phyloP scores from a whole-genome alignment of 2,329 filamentous ascomycete genomes.

The Eutypella sp. region DNA sequence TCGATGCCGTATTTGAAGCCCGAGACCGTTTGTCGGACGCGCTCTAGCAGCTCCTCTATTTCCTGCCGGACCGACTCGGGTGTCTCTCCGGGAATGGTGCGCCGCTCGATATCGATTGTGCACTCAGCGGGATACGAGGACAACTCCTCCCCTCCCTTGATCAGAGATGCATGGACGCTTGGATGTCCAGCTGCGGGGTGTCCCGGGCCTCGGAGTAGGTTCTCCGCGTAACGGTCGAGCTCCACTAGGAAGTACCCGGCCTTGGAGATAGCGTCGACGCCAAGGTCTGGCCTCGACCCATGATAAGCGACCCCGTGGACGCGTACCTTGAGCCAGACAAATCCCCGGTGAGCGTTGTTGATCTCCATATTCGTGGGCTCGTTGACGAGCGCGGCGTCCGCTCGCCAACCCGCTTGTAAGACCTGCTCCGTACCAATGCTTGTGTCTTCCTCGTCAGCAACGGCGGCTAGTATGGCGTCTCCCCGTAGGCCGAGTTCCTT shows the following conservation, averaged over 20 bases:
- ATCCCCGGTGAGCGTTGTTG: slow-evolving; percentile 45
- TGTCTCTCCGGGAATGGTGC: slow-evolving; percentile 42
- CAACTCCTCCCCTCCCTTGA: slow-evolving; percentile 46
- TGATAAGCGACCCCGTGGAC: slow-evolving; percentile 37
- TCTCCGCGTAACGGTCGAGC: slow-evolving; percentile 36
- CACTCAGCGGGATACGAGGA: slow-evolving; percentile 48
- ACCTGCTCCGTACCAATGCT: slow-evolving; percentile 48
- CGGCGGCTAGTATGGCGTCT: slow-evolving; percentile 47
- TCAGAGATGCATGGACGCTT: slow-evolving; percentile 42
- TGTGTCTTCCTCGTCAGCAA: slow-evolving; percentile 48
- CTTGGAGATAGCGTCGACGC: slow-evolving; percentile 45
- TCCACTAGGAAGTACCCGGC: slow-evolving; percentile 42
- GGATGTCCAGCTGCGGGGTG: slow-evolving; percentile 31
- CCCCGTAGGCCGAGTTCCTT: slow-evolving; percentile 34
- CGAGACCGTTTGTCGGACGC: slow-evolving; percentile 25
- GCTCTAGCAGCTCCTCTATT: slow-evolving; percentile 31
- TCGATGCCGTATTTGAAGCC: slow-evolving; percentile 36
- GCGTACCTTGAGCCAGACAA: slow-evolving; percentile 39
- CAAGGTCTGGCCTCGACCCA: slow-evolving; percentile 37
- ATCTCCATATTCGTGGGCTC: slow-evolving; percentile 43
- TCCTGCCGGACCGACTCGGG: slow-evolving; percentile 31
- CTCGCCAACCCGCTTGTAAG: slow-evolving; percentile 45
- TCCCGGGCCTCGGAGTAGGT: slow-evolving; percentile 23
- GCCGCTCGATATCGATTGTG: slow-evolving; percentile 42
- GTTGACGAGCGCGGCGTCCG: slow-evolving; percentile 45